Percentiles rank a stretch among this genome's conserved stretches.
Evolutionary conservation across 2,329 filamentous ascomycete genomes (phyloP).

Genomic region (Clonostachys sp.): DNA sequence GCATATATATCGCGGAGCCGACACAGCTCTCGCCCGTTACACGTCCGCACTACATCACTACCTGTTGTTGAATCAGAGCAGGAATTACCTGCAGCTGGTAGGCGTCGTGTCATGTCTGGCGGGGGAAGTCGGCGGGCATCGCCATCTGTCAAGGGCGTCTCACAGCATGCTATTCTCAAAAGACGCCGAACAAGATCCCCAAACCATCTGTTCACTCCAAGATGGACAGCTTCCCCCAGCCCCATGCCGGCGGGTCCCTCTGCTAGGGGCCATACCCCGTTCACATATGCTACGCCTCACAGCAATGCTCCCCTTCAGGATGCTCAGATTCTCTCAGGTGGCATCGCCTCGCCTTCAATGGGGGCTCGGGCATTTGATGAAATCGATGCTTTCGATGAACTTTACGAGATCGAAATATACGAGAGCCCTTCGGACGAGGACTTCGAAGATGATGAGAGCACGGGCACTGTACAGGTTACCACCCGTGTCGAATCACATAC

Average conservation of each 20-base stretch:
- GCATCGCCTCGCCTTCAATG: slow-evolving; percentile 18
- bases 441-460: slow-evolving; percentile 18
- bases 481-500: slow-evolving; percentile 18
- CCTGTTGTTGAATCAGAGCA: slow-evolving; percentile 32
- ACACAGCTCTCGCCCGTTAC: slow-evolving; percentile 37
- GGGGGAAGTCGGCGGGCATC: slow-evolving; percentile 24
- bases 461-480: slow-evolving; percentile 6
- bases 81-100: slow-evolving; percentile 27
- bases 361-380: slow-evolving; percentile 26
- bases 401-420: slow-evolving; percentile 26
- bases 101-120: slow-evolving; percentile 40
- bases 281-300: slow-evolving; percentile 72
- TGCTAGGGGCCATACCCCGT: slow-evolving; percentile 37
- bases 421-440: slow-evolving; percentile 26
- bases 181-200: slow-evolving; percentile 56
- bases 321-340: slow-evolving; percentile 19
- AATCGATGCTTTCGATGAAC: slow-evolving; percentile 22
- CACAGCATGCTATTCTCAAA: slow-evolving; percentile 30
- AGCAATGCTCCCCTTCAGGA: slow-evolving; percentile 54
- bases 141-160: slow-evolving; percentile 15
- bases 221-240: slow-evolving; percentile 46
- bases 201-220: slow-evolving; percentile 46
- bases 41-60: slow-evolving; percentile 48
- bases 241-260: slow-evolving; percentile 30
- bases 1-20: slow-evolving; percentile 28